Evolutionary conservation across 2,329 filamentous ascomycete species (phyloP), one percentile per base, ranked within the genome.

Genomic region (Rhynchosporium secalis): DNA sequence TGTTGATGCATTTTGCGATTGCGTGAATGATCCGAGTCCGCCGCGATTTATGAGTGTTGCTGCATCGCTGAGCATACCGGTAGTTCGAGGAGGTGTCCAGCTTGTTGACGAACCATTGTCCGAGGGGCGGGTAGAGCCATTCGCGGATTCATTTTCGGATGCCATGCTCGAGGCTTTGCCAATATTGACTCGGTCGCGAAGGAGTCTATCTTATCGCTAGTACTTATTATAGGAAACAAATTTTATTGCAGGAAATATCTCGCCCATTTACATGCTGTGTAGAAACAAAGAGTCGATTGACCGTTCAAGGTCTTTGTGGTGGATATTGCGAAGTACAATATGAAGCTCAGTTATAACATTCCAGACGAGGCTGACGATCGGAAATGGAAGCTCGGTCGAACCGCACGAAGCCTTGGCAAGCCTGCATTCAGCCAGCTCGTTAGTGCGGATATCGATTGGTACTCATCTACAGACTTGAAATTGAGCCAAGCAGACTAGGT

Each of bases 61-160:
- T 15, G 64, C 64, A 4, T 66, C 58, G 28, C 60, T 58, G 20
- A 65, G 46, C 40, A 56, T 41, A 29, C 40, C 40, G 57, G 56
- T 48, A 33, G 57, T 47, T 12, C 29, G 46, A 56, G 31, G 60
- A 38, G 29, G 36, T 41, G 31, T 41, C 55, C 56, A 41, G 31
- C 13, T 51, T 6, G 33, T 28, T 13, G 46, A 51, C 5, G 47
- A 45, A 3, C 36, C 15, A 8, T 38, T 29, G 12, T 58, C 57
- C 43, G 48, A 47, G 43, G 45, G 61, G 55, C 40, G 51, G 40
- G 48, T 56, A 55, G 60, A 55, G 38, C 55, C 62, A 43, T 63
- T 63, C 36, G 52, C 46, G 15, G 65, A 58, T 1, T 49, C 60
- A 55, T 62, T 65, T 46, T 47, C 56, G 56, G 62, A 62, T 4